These are phyloP conservation scores for Fusarium azukiicola DNA, from an alignment of 2,329 filamentous ascomycete species.

Conservation along the genomic window DNA sequence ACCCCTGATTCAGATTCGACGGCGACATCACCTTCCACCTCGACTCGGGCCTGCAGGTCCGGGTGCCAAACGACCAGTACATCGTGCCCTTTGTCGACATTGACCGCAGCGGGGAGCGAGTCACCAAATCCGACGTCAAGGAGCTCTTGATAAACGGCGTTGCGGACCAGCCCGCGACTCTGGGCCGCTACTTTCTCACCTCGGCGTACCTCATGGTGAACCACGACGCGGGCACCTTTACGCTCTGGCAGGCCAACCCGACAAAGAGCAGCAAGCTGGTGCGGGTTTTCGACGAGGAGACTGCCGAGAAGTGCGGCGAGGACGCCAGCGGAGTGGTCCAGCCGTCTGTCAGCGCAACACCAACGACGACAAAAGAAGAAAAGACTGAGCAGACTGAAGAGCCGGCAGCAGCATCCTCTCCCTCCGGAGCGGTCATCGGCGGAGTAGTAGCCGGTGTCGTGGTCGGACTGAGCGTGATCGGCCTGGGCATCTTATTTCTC, in stretches of 20 bases:
- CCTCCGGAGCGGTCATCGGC: conserved; percentile 26
- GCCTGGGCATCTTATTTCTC: conserved; percentile 24
- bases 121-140: conserved; percentile 33
- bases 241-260: conserved; percentile 60
- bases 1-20: conserved; percentile 43
- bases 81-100: conserved; percentile 1
- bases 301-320: conserved; percentile 24
- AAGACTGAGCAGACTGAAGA: not conserved
- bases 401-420: not conserved
- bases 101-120: conserved; percentile 49
- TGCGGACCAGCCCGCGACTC: conserved; percentile 44
- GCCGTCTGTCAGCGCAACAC: conserved; percentile 20
- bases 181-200: conserved; percentile 61
- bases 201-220: conserved; percentile 62
- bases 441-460: conserved; percentile 32
- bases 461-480: conserved; percentile 19
- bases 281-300: conserved; percentile 32
- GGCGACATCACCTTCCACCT: conserved; percentile 57
- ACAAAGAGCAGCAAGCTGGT: conserved; percentile 37
- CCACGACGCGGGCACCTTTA: conserved; percentile 58
- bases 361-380: not conserved
- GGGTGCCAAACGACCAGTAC: not conserved
- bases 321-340: conserved; percentile 35
- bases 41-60: conserved; percentile 49
- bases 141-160: conserved; percentile 54